phyloP scores from a whole-genome alignment of 108 stramenopile genomes.

The Craspedostauros australis region DNA sequence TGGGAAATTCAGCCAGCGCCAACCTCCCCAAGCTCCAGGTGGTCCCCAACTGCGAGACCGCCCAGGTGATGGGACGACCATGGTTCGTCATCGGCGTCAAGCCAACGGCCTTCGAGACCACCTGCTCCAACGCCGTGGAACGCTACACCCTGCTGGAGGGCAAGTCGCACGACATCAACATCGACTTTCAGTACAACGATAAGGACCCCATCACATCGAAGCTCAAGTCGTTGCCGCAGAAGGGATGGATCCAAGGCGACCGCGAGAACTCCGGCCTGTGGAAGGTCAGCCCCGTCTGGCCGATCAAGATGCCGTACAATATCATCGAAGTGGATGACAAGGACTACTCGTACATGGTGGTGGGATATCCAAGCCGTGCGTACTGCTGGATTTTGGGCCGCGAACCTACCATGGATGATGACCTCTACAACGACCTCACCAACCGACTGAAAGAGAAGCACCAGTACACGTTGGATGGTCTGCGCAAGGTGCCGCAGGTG shows the following conservation, averaged over 20 bases:
- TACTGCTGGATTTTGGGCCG: constrained; percentile 61
- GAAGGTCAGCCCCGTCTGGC: constrained; percentile 54
- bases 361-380: constrained; percentile 45
- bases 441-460: constrained; percentile 39
- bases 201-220: constrained; percentile 36
- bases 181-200: constrained; percentile 50
- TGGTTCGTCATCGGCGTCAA: constrained; percentile 67
- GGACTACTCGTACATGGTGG: constrained; percentile 31
- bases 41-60: constrained; percentile 28
- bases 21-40: constrained; percentile 25
- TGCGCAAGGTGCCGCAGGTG: constrained; percentile 50
- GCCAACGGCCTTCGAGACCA: constrained; percentile 53
- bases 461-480: constrained; percentile 38
- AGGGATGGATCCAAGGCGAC: constrained; percentile 45
- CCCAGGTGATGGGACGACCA: constrained; percentile 50
- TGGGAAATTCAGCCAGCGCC: constrained; percentile 31
- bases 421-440: constrained; percentile 23
- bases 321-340: constrained; percentile 52
- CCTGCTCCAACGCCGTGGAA: constrained; percentile 53
- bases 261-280: constrained; percentile 30
- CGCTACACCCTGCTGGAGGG: constrained; percentile 30
- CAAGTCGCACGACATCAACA: constrained; percentile 36
- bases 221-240: constrained; percentile 42
- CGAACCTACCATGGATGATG: constrained; percentile 37
- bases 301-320: constrained; percentile 47